Conservation (phyloP, 1,284 basidiomycete species). For the Cryptococcus sp. region DNA sequence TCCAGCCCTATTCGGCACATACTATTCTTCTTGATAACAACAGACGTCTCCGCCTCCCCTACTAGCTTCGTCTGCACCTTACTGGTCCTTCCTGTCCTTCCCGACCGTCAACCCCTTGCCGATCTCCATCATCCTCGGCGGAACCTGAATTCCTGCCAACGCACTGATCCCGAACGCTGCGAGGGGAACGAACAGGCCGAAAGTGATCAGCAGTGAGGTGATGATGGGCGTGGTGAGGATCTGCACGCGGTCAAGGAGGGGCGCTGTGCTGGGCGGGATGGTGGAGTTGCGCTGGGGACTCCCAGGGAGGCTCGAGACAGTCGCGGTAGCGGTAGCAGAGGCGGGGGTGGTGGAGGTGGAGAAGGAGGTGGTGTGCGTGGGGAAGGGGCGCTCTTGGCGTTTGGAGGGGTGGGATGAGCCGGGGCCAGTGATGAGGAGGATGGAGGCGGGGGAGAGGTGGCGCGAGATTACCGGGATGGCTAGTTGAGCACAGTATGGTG, state of each 20-base stretch:
- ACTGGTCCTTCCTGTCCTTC: conserved; percentile 75
- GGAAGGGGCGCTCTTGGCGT: conserved; percentile 25
- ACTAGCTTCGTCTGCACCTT: conserved; percentile 13
- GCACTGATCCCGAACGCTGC: conserved; percentile 64
- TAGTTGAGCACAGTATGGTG: background rate
- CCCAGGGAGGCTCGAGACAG: conserved; percentile 6
- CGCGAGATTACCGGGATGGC: conserved; percentile 12
- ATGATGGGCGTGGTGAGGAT: conserved; percentile 77
- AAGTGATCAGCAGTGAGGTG: conserved; percentile 61
- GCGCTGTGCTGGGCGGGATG: conserved; percentile 25
- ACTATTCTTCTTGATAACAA: too few relatives aligned
- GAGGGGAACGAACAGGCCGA: conserved; percentile 70
- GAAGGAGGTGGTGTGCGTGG: conserved; percentile 14
- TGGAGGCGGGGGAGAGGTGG: conserved; percentile 3
- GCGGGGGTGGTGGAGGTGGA: conserved; percentile 8
- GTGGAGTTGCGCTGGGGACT: conserved; percentile 22
- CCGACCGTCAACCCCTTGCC: conserved; percentile 55
- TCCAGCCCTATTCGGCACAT: too few relatives aligned
- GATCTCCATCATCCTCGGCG: conserved; percentile 48
- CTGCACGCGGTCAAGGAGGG: conserved; percentile 63
- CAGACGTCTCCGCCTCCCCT: too few relatives aligned
- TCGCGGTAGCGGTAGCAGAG: background rate
- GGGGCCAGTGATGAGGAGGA: conserved; percentile 43
- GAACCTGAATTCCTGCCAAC: conserved; percentile 70
- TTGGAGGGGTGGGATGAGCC: conserved; percentile 3